These are phyloP conservation scores for Tagetes erecta DNA, from an alignment of 129 eudicot genomes.

Conservation along the genomic window DNA sequence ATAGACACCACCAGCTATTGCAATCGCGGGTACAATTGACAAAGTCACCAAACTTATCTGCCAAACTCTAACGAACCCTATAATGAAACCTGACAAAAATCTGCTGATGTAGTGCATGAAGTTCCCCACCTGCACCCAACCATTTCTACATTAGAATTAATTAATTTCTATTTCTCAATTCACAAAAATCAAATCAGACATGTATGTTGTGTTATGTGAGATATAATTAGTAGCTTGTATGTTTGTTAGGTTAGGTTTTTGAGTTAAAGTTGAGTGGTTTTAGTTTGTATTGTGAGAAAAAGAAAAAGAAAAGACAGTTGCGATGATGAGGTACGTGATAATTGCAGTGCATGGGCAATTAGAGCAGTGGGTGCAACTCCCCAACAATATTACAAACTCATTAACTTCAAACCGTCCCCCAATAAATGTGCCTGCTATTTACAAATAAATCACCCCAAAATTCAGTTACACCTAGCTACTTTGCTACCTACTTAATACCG, in stretches of 20 bases:
- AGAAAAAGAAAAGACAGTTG: neutral
- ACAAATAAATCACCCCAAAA: slow-evolving; percentile 30
- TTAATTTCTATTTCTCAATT: too few relatives aligned
- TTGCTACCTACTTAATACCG: neutral
- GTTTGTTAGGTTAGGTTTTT: too few relatives aligned
- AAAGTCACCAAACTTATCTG: slow-evolving; percentile 93
- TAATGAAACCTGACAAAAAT: slow-evolving; percentile 73
- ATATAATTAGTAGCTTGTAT: too few relatives aligned
- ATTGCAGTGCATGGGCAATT: slow-evolving; percentile 45
- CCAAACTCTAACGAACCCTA: slow-evolving; percentile 93
- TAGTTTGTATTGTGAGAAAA: neutral
- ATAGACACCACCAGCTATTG: slow-evolving; percentile 94
- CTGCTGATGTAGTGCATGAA: slow-evolving; percentile 96
- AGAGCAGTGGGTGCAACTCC: slow-evolving; percentile 39
- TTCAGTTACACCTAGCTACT: slow-evolving; percentile 13
- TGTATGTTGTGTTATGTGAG: too few relatives aligned
- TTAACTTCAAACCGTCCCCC: slow-evolving; percentile 41
- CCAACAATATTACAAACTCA: slow-evolving; percentile 38
- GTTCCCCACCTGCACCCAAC: slow-evolving; percentile 82
- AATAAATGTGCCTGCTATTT: slow-evolving; percentile 35
- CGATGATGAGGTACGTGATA: slow-evolving; percentile 9
- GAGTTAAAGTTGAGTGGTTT: too few relatives aligned
- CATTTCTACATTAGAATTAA: neutral
- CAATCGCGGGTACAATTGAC: slow-evolving; percentile 91
- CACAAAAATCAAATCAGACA: too few relatives aligned